phyloP scores from a whole-genome alignment of 176 grass and related monocot species.

The Musa beccarii region DNA sequence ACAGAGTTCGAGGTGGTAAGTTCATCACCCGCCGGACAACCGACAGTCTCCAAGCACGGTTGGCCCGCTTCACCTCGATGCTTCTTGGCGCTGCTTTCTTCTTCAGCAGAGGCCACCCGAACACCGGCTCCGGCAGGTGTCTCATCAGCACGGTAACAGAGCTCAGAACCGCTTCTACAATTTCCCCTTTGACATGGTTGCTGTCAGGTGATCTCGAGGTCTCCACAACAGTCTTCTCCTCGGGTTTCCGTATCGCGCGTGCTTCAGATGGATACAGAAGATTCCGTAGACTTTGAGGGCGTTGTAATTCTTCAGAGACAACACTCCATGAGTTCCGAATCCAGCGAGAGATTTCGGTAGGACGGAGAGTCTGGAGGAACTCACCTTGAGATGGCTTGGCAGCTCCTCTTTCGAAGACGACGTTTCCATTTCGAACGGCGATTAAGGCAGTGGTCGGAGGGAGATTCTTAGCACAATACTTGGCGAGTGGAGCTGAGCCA shows the following conservation, averaged over 20 bases:
- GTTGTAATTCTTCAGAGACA: conserved; percentile 31
- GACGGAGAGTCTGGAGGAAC: neutral
- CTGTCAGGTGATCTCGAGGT: neutral
- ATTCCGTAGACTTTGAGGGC: conserved; percentile 32
- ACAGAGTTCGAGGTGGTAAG: conserved; percentile 44
- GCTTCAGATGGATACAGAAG: conserved; percentile 42
- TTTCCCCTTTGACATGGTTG: neutral
- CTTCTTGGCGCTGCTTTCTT: conserved; percentile 8
- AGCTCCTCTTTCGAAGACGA: conserved; percentile 55
- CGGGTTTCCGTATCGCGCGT: conserved; percentile 31
- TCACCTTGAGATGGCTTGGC: conserved; percentile 44
- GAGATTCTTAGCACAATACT: conserved; percentile 88
- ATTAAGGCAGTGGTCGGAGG: conserved; percentile 63
- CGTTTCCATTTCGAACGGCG: conserved; percentile 66
- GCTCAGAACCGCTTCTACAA: neutral
- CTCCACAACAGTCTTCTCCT: neutral
- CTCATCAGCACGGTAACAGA: conserved; percentile 20
- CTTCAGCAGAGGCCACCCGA: conserved; percentile 80
- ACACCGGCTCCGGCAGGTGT: conserved; percentile 37
- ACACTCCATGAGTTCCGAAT: too few species aligned
- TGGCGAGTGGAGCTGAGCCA: conserved; percentile 54
- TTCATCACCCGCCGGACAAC: conserved; percentile 96
- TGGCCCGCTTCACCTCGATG: conserved; percentile 10
- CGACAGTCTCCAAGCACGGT: conserved; percentile 49
- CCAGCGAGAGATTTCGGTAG: too few species aligned